Percentiles rank a stretch among this genome's conserved stretches.
Conservation (phyloP, 805 yeast species). For the Candida taoyuanica region DNA sequence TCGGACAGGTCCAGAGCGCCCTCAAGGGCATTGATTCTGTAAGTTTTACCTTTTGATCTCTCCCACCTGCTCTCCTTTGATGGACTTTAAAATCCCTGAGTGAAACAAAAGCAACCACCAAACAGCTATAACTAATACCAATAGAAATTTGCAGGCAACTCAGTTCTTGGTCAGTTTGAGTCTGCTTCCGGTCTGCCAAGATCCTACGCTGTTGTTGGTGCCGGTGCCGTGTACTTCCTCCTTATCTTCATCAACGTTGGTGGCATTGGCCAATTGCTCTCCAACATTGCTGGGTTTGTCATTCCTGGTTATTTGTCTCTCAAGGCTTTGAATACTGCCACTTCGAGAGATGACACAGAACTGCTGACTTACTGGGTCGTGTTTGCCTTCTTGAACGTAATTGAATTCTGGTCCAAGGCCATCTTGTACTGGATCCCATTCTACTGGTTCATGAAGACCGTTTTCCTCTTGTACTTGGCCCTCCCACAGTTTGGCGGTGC, state of each 20-base stretch:
- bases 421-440: constrained; percentile 95
- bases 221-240: constrained; percentile 61
- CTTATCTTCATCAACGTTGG: constrained; percentile 86
- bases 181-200: constrained; percentile 52
- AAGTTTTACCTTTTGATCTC: no score
- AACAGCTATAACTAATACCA: no score
- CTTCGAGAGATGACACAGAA: constrained; percentile 75
- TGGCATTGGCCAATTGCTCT: constrained; percentile 89
- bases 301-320: constrained; percentile 89
- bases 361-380: constrained; percentile 97
- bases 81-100: no score
- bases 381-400: constrained; percentile 84
- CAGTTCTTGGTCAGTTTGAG: constrained; percentile 25
- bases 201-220: constrained; percentile 75
- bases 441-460: constrained; percentile 90
- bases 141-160: constrained; percentile 22
- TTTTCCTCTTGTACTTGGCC: constrained; percentile 81
- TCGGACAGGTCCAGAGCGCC: constrained; percentile 42
- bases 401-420: constrained; percentile 95
- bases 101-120: no score
- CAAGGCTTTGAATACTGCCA: constrained; percentile 70
- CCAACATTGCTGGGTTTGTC: constrained; percentile 88
- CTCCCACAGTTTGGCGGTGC: constrained; percentile 91
- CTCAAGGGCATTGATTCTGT: constrained; percentile 45
- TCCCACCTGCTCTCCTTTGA: no score